Evolutionary conservation across 2,329 filamentous ascomycete species (phyloP), one percentile per base, ranked within the genome.

Genomic region (Clarireedia paspali): DNA sequence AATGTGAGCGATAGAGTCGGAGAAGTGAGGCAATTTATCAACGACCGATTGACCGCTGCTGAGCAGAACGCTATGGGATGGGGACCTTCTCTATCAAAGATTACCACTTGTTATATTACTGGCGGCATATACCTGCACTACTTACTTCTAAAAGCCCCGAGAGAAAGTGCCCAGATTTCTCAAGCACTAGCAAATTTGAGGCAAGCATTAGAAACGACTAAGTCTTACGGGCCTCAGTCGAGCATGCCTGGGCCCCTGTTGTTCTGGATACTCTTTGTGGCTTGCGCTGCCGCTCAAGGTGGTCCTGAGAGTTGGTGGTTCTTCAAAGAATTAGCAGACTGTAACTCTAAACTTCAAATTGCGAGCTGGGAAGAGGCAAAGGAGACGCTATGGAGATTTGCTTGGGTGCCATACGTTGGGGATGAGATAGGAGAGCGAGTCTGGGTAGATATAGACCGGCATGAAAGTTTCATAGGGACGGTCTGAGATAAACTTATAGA

Each of bases 201-300:
- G 26, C 36, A 20, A 42, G 49, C 15, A 15, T n/a, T 51, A 15
- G 49, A 51, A 15, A 24, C 14, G 6, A 23, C 49, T 6, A 38
- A 42, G 20, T 23, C 24, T 9, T 10, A n/a, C 14, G 20, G 9
- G 5, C 47, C 27, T 12, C 7, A 42, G 15, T 26, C 23, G 14
- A 40, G 17, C 14, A 23, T 47, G 23, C 44, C 44, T 5, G 20
- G 15, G 5, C 9, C 34, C 3, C 17, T 53, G 24, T 17, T 53
- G 10, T 53, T 53, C 20, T 53, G 50, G 50, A n/a, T 53, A 10
- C 27, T 53, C 10, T 53, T 53, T 45, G 40, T 53, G 14, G 50
- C 39, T 5, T 23, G 40, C 38, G 30, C 40, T 20, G 40, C 50
- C 39, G 39, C 39, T n/a, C n/a, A 20, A 42, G 39, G 39, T 6